phyloP scores from a whole-genome alignment of 495 filamentous ascomycete genomes.

The Hypoxylon cercidicola region DNA sequence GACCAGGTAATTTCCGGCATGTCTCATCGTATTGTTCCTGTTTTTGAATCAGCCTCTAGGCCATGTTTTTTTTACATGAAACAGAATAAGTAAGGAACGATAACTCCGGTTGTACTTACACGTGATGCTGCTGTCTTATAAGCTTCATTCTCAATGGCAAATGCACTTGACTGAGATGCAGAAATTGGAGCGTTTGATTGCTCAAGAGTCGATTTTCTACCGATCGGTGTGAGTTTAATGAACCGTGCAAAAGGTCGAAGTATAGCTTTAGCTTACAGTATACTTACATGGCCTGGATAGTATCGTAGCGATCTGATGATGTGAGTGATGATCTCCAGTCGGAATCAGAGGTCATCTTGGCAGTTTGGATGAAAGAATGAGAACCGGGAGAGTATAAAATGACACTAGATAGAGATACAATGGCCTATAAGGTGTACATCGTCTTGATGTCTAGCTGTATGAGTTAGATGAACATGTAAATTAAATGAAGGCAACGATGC shows the following conservation, averaged over 20 bases:
- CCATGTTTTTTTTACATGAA: background rate
- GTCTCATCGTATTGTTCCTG: slow-evolving; percentile 60
- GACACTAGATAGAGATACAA: background rate
- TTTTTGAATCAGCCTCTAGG: slow-evolving; percentile 27
- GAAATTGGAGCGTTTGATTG: slow-evolving; percentile 20
- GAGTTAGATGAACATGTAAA: background rate
- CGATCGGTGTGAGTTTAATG: background rate
- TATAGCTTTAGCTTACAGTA: background rate
- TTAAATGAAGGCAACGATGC: background rate
- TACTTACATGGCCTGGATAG: slow-evolving; percentile 61
- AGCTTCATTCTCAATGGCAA: slow-evolving; percentile 54
- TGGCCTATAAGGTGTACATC: background rate
- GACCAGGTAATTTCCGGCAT: slow-evolving; percentile 40
- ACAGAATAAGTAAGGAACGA: background rate
- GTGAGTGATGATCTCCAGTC: slow-evolving; percentile 55
- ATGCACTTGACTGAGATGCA: slow-evolving; percentile 44
- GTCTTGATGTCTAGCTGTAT: too few species aligned
- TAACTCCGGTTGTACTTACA: slow-evolving; percentile 40
- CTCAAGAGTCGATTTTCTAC: slow-evolving; percentile 39
- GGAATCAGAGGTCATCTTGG: slow-evolving; percentile 41
- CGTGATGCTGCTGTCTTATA: slow-evolving; percentile 54
- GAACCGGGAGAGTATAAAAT: too few species aligned
- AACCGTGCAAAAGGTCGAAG: background rate
- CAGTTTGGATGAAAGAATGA: background rate
- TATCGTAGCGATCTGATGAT: slow-evolving; percentile 62